Base-by-base conservation (phyloP, 1,139 yeast genomes). In the Yamadazyma jaroonii region DNA sequence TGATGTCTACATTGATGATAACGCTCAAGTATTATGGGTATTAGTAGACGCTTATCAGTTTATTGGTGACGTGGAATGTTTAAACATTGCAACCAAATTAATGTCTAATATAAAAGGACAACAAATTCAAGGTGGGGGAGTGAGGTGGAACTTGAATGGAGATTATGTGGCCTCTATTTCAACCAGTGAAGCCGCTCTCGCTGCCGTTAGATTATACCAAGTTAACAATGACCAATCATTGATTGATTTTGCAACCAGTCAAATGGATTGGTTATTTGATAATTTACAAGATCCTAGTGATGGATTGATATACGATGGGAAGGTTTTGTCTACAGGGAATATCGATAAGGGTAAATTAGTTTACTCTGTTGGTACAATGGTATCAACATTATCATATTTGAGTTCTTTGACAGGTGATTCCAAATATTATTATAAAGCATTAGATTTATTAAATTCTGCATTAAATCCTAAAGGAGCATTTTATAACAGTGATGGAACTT, bases 1-100 rank as follows among this genome's bases (percentile, higher is more conserved):
- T 9, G 67, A 63, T 33, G 53, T 61, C 10, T 64, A 62, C 38
- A 53, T 55, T 26, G 71, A 64, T 43, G 71, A 64, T 41, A 58
- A 63, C 39, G 51, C 65, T 6, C 70, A 64, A 39, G 56, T 59
- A 1, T 42, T 52, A 9, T 64, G 67, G 66, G 64, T 56, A 2
- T 53, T 58, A 26, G 29, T 59, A 8, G 62, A 56, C 12, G 61
- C 64, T 3, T 57, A 52, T 31, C 36, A 46, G 26, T 38, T 46
- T 28, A 46, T 54, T 10, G 42, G 49, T 2, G 45, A 48, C 28
- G 20, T 36, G 3, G 42, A 40, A 6, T 45, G 47, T 34, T 47
- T 56, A 30, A 35, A 38, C 3, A 42, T 46, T 12, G 62, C 63
- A 5, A 36, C 40, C 8, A 38, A 43, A 11, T 32, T 45, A 15